These are phyloP conservation scores for Mitragyna speciosa DNA, from an alignment of 257 asterid species.

Conservation along the genomic window DNA sequence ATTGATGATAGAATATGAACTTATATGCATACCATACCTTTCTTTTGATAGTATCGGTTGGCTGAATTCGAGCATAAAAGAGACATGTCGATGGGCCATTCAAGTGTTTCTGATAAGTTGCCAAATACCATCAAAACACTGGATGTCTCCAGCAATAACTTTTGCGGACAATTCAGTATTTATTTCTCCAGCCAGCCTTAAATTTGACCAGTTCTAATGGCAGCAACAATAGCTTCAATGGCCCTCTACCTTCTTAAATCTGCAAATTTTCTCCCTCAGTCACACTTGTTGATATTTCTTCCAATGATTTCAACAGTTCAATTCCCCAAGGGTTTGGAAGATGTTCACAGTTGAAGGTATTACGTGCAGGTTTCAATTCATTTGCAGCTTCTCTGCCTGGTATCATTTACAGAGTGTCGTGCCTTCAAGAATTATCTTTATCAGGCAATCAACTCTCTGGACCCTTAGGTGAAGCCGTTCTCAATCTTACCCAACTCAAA, in stretches of 20 bases:
- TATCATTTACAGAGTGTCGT: neutral
- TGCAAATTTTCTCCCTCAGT: slow-evolving; percentile 9
- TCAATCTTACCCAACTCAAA: slow-evolving; percentile 5
- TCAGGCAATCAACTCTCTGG: slow-evolving; percentile 13
- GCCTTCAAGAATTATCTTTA: slow-evolving; percentile 4
- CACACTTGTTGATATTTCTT: slow-evolving; percentile 14
- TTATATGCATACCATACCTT: too few relatives aligned
- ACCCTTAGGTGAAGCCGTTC: neutral
- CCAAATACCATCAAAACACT: slow-evolving; percentile 9
- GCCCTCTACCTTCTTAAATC: slow-evolving; percentile 8
- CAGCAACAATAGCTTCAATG: slow-evolving; percentile 15
- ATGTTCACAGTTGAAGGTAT: slow-evolving; percentile 6
- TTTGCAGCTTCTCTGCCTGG: slow-evolving; percentile 10
- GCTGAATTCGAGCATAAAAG: too few relatives aligned
- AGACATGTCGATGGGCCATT: too few relatives aligned
- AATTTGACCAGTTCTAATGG: slow-evolving; percentile 15
- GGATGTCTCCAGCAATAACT: slow-evolving; percentile 19
- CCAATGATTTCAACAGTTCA: slow-evolving; percentile 5
- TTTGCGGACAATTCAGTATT: neutral
- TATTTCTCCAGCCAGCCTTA: slow-evolving; percentile 2
- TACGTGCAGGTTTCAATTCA: slow-evolving; percentile 14
- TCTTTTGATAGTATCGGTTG: too few relatives aligned
- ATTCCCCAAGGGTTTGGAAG: slow-evolving; percentile 19
- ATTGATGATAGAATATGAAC: too few relatives aligned
- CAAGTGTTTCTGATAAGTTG: slow-evolving; percentile 14